Percentiles rank a stretch among this genome's conserved stretches.
phyloP scores from a whole-genome alignment of 192 early-diverging fungal genomes.

The Geranomyces variabilis region DNA sequence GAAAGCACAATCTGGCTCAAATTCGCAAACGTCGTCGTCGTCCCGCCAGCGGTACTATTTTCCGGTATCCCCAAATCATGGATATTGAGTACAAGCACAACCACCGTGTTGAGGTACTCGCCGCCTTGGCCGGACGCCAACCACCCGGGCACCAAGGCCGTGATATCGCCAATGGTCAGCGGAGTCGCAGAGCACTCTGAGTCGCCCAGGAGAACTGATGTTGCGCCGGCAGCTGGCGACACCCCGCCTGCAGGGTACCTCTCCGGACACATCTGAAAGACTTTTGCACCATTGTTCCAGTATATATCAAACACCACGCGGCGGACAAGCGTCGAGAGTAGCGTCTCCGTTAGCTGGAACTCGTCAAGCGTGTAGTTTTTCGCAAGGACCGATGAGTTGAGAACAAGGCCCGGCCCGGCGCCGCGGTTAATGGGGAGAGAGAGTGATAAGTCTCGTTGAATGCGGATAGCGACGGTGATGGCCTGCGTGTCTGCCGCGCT shows the following conservation, averaged over 20 bases:
- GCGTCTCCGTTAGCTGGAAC: not conserved
- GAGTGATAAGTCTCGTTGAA: conserved; percentile 25
- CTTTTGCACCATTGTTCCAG: conserved; percentile 18
- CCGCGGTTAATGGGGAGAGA: conserved; percentile 22
- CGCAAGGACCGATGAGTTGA: conserved; percentile 1
- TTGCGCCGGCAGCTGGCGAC: not conserved
- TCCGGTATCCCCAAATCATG: conserved; percentile 11
- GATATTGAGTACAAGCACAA: conserved; percentile 21
- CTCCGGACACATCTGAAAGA: conserved; percentile 29
- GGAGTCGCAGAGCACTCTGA: not conserved
- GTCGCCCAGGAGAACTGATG: not conserved
- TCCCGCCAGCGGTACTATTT: not conserved
- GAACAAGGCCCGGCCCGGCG: conserved; percentile 10
- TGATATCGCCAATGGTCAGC: not conserved
- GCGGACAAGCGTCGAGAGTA: not conserved
- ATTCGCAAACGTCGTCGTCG: not conserved
- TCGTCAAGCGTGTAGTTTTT: conserved; percentile 14
- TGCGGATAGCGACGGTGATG: conserved; percentile 20
- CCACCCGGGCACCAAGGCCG: not conserved
- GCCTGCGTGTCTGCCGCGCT: conserved; percentile 8
- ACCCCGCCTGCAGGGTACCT: not conserved
- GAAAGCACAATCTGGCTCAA: not conserved
- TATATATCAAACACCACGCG: conserved; percentile 28
- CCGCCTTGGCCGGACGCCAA: not conserved
- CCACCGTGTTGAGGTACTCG: not conserved